Evolutionary conservation across 2,329 filamentous ascomycete genomes (phyloP).

Genomic region (Biscogniauxia mediterranea): DNA sequence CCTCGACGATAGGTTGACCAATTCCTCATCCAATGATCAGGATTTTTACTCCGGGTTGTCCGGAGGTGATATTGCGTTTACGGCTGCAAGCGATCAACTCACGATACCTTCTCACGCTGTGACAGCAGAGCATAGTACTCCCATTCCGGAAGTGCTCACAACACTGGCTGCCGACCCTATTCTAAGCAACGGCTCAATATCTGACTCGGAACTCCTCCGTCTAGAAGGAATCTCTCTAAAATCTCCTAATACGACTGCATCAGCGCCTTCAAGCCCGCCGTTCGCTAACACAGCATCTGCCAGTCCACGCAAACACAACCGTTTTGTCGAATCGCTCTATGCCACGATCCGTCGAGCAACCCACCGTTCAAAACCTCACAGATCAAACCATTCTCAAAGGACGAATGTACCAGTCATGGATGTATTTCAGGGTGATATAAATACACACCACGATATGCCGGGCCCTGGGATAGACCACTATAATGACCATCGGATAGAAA

Average conservation of each 20-base stretch:
- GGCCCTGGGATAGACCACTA: constrained; percentile 7
- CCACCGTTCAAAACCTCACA: constrained; percentile 21
- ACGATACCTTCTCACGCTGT: constrained; percentile 9
- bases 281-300: constrained; percentile 24
- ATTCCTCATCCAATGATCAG: constrained; percentile 21
- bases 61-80: constrained; percentile 15
- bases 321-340: constrained; percentile 29
- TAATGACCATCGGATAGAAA: constrained; percentile 12
- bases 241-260: constrained; percentile 25
- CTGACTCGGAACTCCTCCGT: constrained; percentile 46
- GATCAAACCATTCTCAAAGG: background rate
- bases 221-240: constrained; percentile 48
- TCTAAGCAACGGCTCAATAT: constrained; percentile 40
- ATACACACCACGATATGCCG: constrained; percentile 16
- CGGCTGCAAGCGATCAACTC: constrained; percentile 9
- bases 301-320: constrained; percentile 27
- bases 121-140: constrained; percentile 11
- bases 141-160: constrained; percentile 16
- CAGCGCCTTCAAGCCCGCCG: constrained; percentile 26
- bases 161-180: constrained; percentile 25
- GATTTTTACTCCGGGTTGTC: constrained; percentile 16
- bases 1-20: constrained; percentile 20
- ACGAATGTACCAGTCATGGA: background rate
- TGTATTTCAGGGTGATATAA: constrained; percentile 7
- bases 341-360: constrained; percentile 28